These are phyloP conservation scores for Kwoniella bestiolae DNA, from an alignment of 768 basidiomycete species.

Conservation along the genomic window DNA sequence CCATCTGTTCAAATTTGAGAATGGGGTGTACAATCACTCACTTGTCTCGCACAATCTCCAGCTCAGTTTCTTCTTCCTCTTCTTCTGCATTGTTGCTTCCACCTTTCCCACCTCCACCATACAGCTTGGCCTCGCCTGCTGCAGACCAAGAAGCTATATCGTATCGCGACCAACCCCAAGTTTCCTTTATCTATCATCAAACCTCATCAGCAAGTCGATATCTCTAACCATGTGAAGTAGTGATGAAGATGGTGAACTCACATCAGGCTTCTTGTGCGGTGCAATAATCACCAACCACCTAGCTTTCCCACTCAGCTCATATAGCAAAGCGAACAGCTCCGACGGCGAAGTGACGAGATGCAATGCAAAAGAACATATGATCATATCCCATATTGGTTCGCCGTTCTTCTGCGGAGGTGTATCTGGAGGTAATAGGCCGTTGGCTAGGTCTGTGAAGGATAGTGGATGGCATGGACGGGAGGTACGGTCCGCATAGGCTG, in stretches of 20 bases:
- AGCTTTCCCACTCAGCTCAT: conserved; percentile 67
- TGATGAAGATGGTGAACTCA: conserved; percentile 45
- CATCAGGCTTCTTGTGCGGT: conserved; percentile 78
- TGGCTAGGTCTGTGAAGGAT: conserved; percentile 69
- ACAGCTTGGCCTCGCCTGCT: conserved; percentile 36
- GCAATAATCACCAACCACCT: conserved; percentile 72
- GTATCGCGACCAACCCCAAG: conserved; percentile 54
- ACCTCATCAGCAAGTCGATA: not conserved
- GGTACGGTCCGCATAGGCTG: conserved; percentile 66
- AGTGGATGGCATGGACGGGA: conserved; percentile 64
- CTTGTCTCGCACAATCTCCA: conserved; percentile 48
- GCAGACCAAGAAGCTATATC: conserved; percentile 50
- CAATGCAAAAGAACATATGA: conserved; percentile 74
- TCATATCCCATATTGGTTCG: conserved; percentile 63
- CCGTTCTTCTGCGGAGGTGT: not conserved
- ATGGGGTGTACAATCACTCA: too few relatives aligned
- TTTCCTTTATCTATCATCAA: conserved; percentile 53
- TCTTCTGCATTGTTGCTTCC: not conserved
- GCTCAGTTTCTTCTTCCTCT: conserved; percentile 30
- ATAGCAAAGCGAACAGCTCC: conserved; percentile 68
- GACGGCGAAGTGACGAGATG: conserved; percentile 70
- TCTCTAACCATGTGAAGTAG: not conserved
- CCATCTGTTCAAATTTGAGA: too few relatives aligned
- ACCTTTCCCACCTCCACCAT: conserved; percentile 13
- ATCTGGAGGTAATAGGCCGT: conserved; percentile 62